Percentiles rank a stretch among this genome's conserved stretches.
phyloP scores from a whole-genome alignment of 176 grass and related monocot species.

The Oryza nivara region DNA sequence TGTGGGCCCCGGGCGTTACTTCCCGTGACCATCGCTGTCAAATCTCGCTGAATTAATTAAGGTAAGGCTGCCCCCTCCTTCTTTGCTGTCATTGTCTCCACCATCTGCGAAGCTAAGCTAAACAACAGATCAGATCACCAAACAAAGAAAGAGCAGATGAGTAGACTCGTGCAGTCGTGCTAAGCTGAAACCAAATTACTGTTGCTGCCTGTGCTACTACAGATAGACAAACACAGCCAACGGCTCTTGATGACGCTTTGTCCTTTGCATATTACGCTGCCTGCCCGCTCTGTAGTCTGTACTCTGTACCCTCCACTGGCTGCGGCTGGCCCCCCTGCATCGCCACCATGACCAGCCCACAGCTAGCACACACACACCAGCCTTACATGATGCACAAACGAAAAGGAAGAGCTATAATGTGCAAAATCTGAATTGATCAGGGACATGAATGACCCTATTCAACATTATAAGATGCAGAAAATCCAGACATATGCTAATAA shows the following conservation, averaged over 20 bases:
- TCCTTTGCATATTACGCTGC: background rate
- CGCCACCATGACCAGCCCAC: background rate
- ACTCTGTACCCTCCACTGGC: background rate
- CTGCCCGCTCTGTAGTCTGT: background rate
- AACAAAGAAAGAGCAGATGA: no score
- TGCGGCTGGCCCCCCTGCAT: no score
- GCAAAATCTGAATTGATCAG: background rate
- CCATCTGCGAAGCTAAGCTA: background rate
- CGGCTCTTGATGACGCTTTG: background rate
- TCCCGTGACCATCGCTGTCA: no score
- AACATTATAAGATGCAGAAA: conserved; percentile 25
- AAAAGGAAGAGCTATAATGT: no score
- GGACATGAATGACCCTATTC: conserved; percentile 17
- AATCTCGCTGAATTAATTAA: no score
- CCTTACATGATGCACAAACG: background rate
- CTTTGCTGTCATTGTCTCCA: background rate
- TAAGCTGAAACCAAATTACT: no score
- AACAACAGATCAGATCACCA: no score
- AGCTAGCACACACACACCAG: background rate
- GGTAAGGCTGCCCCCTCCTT: no score
- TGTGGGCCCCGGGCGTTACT: no score
- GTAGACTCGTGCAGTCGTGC: no score
- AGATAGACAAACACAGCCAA: background rate
- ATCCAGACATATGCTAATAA: conserved; percentile 33
- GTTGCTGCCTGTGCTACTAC: no score